phyloP scores from a whole-genome alignment of 2,329 filamentous ascomycete species.

The Fusarium liriodendri region DNA sequence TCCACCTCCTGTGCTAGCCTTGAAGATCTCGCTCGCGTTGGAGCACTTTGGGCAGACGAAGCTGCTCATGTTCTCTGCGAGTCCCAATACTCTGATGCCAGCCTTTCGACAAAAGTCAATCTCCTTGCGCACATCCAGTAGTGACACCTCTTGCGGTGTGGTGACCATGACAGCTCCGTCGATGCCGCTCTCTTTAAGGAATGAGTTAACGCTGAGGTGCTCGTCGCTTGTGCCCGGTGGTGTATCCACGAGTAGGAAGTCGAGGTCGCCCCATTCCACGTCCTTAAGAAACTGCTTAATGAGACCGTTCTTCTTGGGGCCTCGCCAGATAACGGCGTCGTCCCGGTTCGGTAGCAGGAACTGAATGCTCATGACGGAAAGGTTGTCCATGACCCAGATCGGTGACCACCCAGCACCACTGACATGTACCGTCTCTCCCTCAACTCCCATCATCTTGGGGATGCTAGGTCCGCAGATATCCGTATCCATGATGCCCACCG shows the following conservation, averaged over 20 bases:
- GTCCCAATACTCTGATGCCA: slow-evolving; percentile 85
- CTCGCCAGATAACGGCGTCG: slow-evolving; percentile 96
- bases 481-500: slow-evolving; percentile 96
- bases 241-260: slow-evolving; percentile 94
- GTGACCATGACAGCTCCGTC: slow-evolving; percentile 94
- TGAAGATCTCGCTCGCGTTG: slow-evolving; percentile 86
- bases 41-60: slow-evolving; percentile 96
- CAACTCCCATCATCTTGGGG: slow-evolving; percentile 99
- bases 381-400: slow-evolving; percentile 94
- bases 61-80: slow-evolving; percentile 98
- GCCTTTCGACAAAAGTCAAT: slow-evolving; percentile 98
- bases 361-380: slow-evolving; percentile 97
- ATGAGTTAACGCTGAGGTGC: slow-evolving; percentile 92
- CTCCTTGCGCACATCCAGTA: slow-evolving; percentile 95
- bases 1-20: slow-evolving; percentile 90
- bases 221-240: slow-evolving; percentile 96
- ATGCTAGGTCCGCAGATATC: slow-evolving; percentile 97
- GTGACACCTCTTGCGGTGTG: slow-evolving; percentile 92
- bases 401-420: slow-evolving; percentile 91
- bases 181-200: slow-evolving; percentile 90
- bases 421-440: slow-evolving; percentile 92
- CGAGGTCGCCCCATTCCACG: slow-evolving; percentile 95
- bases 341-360: slow-evolving; percentile 97
- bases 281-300: slow-evolving; percentile 99
- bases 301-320: slow-evolving; percentile 97